phyloP scores from a whole-genome alignment of 176 grass and related monocot species.

The Eragrostis nindensis region DNA sequence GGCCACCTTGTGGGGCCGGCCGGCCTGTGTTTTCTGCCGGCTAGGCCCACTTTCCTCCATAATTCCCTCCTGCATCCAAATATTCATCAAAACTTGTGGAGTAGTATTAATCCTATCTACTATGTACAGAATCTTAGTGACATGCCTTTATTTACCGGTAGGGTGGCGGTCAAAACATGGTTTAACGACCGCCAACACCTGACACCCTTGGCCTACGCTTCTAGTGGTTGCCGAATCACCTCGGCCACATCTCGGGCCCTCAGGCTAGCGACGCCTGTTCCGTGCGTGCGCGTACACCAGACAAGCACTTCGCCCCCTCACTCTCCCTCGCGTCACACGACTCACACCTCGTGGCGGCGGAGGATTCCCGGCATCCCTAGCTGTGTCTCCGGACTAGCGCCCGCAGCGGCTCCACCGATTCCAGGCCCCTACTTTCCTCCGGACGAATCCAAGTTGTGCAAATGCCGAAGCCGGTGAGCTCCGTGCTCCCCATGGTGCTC shows the following conservation, averaged over 20 bases:
- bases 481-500: slow-evolving; percentile 71
- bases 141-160: too few relatives aligned
- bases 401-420: not conserved
- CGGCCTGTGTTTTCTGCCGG: too few relatives aligned
- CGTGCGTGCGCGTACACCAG: not conserved
- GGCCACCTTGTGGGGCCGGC: too few relatives aligned
- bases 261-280: not conserved
- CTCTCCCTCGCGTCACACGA: slow-evolving; percentile 8
- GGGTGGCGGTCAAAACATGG: too few relatives aligned
- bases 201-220: not conserved
- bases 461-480: slow-evolving; percentile 30
- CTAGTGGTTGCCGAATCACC: not conserved
- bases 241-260: not conserved
- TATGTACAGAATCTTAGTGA: not conserved
- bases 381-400: not conserved
- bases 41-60: too few relatives aligned
- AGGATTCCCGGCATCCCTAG: not conserved
- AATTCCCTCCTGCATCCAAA: too few relatives aligned
- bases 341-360: not conserved
- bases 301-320: not conserved
- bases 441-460: slow-evolving; percentile 12
- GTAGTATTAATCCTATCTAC: too few relatives aligned
- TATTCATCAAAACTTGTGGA: too few relatives aligned
- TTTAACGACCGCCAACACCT: too few relatives aligned
- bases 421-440: not conserved